Evolutionary conservation across 129 eudicot genomes (phyloP).

Genomic region (Chrysanthemum makinoi): DNA sequence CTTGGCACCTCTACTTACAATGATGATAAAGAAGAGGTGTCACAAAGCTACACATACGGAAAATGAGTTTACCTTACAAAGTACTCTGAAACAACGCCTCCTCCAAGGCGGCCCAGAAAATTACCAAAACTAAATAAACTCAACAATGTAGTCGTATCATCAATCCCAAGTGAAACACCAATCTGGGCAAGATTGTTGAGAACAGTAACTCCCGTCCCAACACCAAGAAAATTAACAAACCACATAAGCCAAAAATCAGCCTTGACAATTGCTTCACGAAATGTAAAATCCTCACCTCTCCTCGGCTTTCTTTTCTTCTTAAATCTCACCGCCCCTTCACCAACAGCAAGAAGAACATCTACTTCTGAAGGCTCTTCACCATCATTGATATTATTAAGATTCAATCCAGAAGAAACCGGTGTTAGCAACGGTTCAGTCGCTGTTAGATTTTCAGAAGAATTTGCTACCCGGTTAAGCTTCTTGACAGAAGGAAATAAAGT

Average conservation of each 20-base stretch:
- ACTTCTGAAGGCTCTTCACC: slow-evolving; percentile 62
- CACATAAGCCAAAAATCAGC: slow-evolving; percentile 98
- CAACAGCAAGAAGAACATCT: slow-evolving; percentile 82
- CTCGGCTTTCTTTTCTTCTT: slow-evolving; percentile 69
- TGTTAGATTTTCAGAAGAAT: slow-evolving; percentile 43
- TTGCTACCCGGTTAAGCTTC: slow-evolving; percentile 33
- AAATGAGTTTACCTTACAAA: slow-evolving; percentile 60
- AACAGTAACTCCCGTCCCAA: slow-evolving; percentile 90
- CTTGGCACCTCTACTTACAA: too few relatives aligned
- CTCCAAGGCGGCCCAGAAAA: slow-evolving; percentile 84
- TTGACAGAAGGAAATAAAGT: slow-evolving; percentile 67
- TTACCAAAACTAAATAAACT: slow-evolving; percentile 86
- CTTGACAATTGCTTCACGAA: slow-evolving; percentile 79
- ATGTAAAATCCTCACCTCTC: slow-evolving; percentile 86
- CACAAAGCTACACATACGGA: too few relatives aligned
- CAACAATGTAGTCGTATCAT: slow-evolving; percentile 73
- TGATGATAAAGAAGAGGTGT: too few relatives aligned
- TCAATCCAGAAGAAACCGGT: slow-evolving; percentile 47
- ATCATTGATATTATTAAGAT: slow-evolving; percentile 51
- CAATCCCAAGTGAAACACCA: slow-evolving; percentile 64
- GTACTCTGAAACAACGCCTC: slow-evolving; percentile 84
- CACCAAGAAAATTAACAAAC: slow-evolving; percentile 79
- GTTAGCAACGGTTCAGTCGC: slow-evolving; percentile 49
- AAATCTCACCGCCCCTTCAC: slow-evolving; percentile 85
- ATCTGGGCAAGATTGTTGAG: slow-evolving; percentile 94